Evolutionary conservation across 164 flowering plant species (phyloP).

Genomic region (Kalanchoe fedtschenkoi): DNA sequence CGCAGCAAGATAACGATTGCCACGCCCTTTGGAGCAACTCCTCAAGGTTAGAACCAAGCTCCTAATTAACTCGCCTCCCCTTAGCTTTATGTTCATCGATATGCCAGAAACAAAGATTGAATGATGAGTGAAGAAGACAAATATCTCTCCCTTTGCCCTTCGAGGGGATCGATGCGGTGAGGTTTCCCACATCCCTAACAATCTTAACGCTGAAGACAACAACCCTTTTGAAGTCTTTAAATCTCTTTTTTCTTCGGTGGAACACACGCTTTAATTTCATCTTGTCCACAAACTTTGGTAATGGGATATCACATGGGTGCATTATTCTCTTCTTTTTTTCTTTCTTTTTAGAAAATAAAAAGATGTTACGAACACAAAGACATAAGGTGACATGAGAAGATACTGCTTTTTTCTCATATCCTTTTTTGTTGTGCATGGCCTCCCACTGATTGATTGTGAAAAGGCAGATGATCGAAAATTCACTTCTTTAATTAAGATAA

Average conservation of each 20-base stretch:
- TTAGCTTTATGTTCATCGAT: too few species aligned
- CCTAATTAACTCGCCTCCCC: too few species aligned
- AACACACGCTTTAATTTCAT: background rate
- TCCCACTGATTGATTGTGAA: too few species aligned
- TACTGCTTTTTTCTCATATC: conserved; percentile 35
- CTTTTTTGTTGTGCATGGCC: conserved; percentile 42
- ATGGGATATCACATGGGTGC: conserved; percentile 45
- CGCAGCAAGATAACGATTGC: conserved; percentile 38
- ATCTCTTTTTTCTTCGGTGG: background rate
- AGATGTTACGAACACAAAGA: conserved; percentile 6
- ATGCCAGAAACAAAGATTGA: too few species aligned
- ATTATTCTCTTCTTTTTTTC: conserved; percentile 1
- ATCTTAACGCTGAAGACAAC: conserved; percentile 27
- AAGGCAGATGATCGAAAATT: too few species aligned
- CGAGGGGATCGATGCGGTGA: too few species aligned
- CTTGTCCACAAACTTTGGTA: conserved; percentile 9
- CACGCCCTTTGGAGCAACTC: conserved; percentile 85
- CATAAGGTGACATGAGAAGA: too few species aligned
- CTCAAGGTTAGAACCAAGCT: conserved; percentile 68
- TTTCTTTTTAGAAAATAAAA: conserved; percentile 19
- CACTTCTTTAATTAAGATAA: too few species aligned
- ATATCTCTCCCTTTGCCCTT: conserved; percentile 39
- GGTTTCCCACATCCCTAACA: background rate
- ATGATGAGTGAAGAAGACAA: too few species aligned
- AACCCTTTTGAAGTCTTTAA: conserved; percentile 10